Percentiles rank a stretch among this genome's conserved stretches.
phyloP scores from a whole-genome alignment of 78 protist species.

The Thecamonas trahens region DNA sequence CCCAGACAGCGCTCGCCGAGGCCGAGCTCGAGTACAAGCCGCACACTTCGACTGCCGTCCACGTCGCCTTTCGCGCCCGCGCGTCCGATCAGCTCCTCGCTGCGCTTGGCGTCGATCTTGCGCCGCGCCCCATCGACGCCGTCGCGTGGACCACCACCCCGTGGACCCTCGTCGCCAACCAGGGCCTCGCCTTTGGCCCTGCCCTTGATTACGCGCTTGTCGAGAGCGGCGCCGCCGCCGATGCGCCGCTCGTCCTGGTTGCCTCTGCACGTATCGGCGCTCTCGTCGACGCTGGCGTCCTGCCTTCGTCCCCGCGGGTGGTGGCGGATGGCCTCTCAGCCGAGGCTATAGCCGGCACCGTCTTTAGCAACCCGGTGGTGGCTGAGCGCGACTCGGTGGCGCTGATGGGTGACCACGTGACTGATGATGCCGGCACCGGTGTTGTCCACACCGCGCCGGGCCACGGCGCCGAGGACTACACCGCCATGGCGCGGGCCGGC shows the following conservation, averaged over 20 bases:
- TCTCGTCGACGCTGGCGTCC: not conserved
- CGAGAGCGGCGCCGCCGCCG: not conserved
- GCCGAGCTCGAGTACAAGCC: constrained; percentile 81
- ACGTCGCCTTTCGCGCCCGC: too few species aligned
- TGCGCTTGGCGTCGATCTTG: not conserved
- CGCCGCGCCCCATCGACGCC: too few species aligned
- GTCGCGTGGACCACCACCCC: constrained; percentile 94
- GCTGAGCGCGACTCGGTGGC: too few species aligned
- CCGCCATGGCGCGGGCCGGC: constrained; percentile 8
- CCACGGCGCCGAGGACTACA: constrained; percentile 85
- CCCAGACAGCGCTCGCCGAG: constrained; percentile 89
- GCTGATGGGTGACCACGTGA: not conserved
- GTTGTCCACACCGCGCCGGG: constrained; percentile 94
- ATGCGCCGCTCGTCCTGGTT: not conserved
- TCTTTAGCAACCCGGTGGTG: too few species aligned
- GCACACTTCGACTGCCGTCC: not conserved
- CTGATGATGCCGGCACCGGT: constrained; percentile 70
- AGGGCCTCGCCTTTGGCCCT: constrained; percentile 39
- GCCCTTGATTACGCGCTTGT: constrained; percentile 32
- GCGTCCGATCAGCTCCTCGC: not conserved
- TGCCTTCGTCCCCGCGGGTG: too few species aligned
- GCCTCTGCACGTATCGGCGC: constrained; percentile 23
- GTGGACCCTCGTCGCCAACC: constrained; percentile 92
- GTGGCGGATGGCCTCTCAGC: too few species aligned
- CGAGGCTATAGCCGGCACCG: too few species aligned